These are phyloP conservation scores for Aspergillus melleus DNA, from an alignment of 2,329 filamentous ascomycete species.

Conservation along the genomic window DNA sequence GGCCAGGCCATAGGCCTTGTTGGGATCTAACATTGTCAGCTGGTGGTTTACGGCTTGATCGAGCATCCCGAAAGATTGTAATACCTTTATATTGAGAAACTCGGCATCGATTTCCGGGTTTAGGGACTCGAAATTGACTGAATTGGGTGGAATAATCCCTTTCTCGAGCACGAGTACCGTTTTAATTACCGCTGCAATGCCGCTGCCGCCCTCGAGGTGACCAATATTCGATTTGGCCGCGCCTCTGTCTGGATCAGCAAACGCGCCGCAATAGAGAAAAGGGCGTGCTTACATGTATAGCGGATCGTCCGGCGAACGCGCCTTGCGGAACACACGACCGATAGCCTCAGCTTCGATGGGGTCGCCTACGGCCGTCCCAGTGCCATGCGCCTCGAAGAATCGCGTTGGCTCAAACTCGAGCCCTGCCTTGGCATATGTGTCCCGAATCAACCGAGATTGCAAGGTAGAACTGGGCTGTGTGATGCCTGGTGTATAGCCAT, in stretches of 20 bases:
- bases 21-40: neutral
- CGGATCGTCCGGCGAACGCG: neutral
- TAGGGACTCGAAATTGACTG: conserved; percentile 39
- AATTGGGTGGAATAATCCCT: conserved; percentile 44
- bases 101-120: conserved; percentile 38
- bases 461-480: neutral
- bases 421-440: conserved; percentile 9
- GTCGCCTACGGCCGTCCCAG: conserved; percentile 36
- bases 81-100: conserved; percentile 36
- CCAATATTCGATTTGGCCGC: conserved; percentile 24
- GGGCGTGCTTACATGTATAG: neutral
- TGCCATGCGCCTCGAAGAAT: conserved; percentile 18
- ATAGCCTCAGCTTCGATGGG: conserved; percentile 18
- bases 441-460: neutral
- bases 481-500: neutral
- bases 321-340: conserved; percentile 9
- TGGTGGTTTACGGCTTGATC: neutral
- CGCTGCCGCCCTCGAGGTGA: conserved; percentile 35
- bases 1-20: conserved; percentile 21
- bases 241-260: neutral
- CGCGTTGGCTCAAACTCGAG: neutral
- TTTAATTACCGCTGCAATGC: conserved; percentile 44
- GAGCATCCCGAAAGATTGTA: neutral
- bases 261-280: neutral
- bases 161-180: conserved; percentile 45